Evolutionary conservation across 2,329 filamentous ascomycete species (phyloP), one percentile per base, ranked within the genome.

Genomic region (Neocucurbitaria cava): DNA sequence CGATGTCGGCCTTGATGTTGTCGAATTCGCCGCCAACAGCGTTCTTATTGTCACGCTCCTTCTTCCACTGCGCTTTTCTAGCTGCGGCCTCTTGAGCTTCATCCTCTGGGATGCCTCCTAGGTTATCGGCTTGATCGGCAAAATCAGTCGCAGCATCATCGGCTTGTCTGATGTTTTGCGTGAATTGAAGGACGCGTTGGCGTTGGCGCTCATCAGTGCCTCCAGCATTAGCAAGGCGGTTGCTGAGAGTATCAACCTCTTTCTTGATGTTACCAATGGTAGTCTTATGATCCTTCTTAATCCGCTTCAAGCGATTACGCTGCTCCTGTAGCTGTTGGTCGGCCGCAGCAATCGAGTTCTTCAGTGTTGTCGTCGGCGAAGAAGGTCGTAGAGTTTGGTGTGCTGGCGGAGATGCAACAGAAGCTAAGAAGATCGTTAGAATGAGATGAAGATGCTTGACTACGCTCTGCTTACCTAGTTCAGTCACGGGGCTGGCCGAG

Each of bases 151-250:
- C 81, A 28, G 88, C 87, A 64, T 87, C 85, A 62, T 88, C 85
- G 4, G 85, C 86, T 71, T 88, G 89, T 52, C 86, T 86, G 75
- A 89, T 89, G 71, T 90, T 89, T 51, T 89, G 89, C 52, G 85
- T 87, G 70, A 91, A 88, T 73, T 93, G 90, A 58, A 87, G 84
- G 41, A 90, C 85, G 73, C 91, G 90, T 70, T 91, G 88, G 62
- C 86, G 84, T 65, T 89, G 84, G 70, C 90, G 89, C 68, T 93
- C 90, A 73, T 94, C 90, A 62, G 86, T 87, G 54, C 88, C 87
- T 58, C 89, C 89, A 31, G 88, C 77, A 46, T 78, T 88, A 52
- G 87, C 82, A 41, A 91, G 84, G 60, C 87, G 87, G 54, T 82
- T 82, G 55, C 85, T 84, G 33, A 90, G 81, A 45, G 83, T 84